Evolutionary conservation across 345 rosid species (phyloP).

Genomic region (Rhizophora mangle): DNA sequence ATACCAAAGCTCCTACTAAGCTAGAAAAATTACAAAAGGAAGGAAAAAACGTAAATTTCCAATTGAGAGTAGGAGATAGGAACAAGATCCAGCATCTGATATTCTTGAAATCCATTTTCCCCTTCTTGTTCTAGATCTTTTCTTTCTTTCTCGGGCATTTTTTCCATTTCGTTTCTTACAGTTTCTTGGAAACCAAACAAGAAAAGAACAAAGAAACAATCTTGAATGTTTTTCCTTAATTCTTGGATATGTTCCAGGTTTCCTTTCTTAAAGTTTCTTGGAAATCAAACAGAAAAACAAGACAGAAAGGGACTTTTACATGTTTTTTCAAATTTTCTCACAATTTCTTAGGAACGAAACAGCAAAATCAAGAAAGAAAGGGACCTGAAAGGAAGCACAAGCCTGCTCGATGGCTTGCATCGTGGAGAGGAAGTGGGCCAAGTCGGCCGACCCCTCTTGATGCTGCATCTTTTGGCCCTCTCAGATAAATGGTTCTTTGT

Average conservation of each 20-base stretch:
- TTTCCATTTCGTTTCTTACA: not conserved
- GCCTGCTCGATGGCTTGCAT: conserved; percentile 96
- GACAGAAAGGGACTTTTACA: no score
- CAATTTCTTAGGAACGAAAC: conserved; percentile 15
- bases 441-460: conserved; percentile 36
- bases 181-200: conserved; percentile 17
- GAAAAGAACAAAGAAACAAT: conserved; percentile 3
- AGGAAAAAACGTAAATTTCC: no score
- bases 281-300: no score
- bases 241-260: not conserved
- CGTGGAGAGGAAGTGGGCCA: conserved; percentile 72
- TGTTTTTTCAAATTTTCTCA: not conserved
- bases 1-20: no score
- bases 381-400: conserved; percentile 86
- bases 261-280: no score
- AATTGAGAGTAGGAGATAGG: no score
- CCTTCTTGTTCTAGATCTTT: not conserved
- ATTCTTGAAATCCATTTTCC: not conserved
- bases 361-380: conserved; percentile 2
- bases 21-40: no score
- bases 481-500: no score
- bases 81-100: no score
- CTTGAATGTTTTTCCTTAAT: not conserved
- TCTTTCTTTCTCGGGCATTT: not conserved
- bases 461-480: conserved; percentile 17